These are phyloP conservation scores for Fusarium albosuccineum DNA, from an alignment of 2,329 filamentous ascomycete species.

Conservation along the genomic window DNA sequence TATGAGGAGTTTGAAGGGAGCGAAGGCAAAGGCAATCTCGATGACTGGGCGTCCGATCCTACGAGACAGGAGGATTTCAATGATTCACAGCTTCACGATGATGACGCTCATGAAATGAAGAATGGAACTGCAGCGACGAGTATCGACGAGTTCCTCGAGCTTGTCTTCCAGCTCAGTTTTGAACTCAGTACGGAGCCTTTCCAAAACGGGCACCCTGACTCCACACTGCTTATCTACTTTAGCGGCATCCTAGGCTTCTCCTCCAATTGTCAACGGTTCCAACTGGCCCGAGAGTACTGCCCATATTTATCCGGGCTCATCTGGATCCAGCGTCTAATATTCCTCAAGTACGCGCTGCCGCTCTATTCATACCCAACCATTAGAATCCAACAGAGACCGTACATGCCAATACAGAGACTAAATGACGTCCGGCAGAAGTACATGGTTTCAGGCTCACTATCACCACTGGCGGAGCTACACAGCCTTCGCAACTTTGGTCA, in stretches of 20 bases:
- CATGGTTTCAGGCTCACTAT: background rate
- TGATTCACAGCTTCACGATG: background rate
- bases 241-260: constrained; percentile 20
- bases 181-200: constrained; percentile 1
- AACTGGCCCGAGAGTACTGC: background rate
- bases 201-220: background rate
- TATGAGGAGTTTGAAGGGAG: too few relatives aligned
- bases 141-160: constrained; percentile 10
- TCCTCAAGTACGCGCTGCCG: constrained; percentile 1
- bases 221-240: constrained; percentile 23
- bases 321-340: constrained; percentile 5
- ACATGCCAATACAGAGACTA: background rate
- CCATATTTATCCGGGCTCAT: constrained; percentile 5
- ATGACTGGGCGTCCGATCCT: too few relatives aligned
- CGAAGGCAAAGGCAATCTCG: too few relatives aligned
- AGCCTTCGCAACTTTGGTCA: constrained; percentile 1
- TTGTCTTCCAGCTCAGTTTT: constrained; percentile 2
- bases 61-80: too few relatives aligned
- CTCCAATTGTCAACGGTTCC: background rate
- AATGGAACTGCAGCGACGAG: too few relatives aligned
- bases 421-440: background rate
- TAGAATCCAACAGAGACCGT: background rate
- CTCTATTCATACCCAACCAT: background rate
- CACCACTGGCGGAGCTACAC: background rate
- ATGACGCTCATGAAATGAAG: background rate